phyloP scores from a whole-genome alignment of 1,284 basidiomycete genomes.

The Ganoderma resinaceum region DNA sequence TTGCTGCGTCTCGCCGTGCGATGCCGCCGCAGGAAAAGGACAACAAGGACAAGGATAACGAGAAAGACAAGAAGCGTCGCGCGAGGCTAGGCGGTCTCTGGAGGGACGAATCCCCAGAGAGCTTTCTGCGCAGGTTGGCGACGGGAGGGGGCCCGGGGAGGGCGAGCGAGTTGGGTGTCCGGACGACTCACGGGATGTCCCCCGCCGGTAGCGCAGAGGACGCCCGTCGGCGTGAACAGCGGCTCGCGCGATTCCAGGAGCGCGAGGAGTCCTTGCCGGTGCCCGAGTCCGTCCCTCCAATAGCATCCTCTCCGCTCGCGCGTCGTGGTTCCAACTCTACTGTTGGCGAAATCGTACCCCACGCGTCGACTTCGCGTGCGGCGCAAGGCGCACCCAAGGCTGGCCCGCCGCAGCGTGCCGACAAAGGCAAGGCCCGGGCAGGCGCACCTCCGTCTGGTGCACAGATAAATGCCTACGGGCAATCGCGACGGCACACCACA shows the following conservation, averaged over 20 bases:
- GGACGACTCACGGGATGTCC: background rate
- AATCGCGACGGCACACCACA: slow-evolving; percentile 21
- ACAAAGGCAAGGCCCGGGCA: slow-evolving; percentile 21
- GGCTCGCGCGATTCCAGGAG: slow-evolving; percentile 11
- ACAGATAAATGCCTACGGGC: background rate
- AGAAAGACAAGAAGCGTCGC: background rate
- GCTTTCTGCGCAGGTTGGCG: background rate
- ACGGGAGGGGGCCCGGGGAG: background rate
- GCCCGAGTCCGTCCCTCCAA: background rate
- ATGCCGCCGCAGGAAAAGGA: background rate
- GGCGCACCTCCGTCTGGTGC: background rate
- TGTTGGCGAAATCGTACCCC: background rate
- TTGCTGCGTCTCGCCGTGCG: background rate
- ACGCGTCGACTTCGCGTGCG: background rate
- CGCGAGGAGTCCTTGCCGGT: slow-evolving; percentile 11
- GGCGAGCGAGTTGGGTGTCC: background rate
- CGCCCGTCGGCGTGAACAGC: background rate
- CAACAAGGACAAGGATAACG: background rate
- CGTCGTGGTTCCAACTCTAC: background rate
- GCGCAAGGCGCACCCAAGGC: background rate
- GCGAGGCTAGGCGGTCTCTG: background rate
- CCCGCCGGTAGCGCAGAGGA: background rate
- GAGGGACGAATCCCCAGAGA: background rate
- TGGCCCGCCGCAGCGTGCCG: background rate
- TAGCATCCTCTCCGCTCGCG: slow-evolving; percentile 10